A percentile compares a stretch with the other conserved stretches of the same genome.
phyloP scores from a whole-genome alignment of 371 early-diverging fungal genomes.

The Saksenaea oblongispora region DNA sequence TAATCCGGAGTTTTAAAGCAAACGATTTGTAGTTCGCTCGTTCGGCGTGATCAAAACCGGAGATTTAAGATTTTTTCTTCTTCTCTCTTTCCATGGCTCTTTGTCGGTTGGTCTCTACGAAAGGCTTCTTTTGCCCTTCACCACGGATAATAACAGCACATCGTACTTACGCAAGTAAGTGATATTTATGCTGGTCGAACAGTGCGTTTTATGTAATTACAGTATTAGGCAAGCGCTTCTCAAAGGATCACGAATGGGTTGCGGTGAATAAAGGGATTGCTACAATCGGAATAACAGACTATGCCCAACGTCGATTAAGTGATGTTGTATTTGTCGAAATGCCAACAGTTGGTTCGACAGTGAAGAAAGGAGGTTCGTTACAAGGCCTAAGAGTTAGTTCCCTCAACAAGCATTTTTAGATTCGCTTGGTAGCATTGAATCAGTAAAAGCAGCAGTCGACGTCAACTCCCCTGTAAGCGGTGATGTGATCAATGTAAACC shows the following conservation, averaged over 20 bases:
- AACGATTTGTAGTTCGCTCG: not conserved
- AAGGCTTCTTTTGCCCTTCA: not conserved
- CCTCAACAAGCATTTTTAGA: conserved; percentile 28
- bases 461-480: conserved; percentile 82
- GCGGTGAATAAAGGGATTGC: conserved; percentile 58
- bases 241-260: conserved; percentile 88
- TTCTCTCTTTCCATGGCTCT: not conserved
- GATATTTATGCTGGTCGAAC: not conserved
- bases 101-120: not conserved
- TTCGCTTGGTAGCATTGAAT: conserved; percentile 77
- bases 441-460: conserved; percentile 87
- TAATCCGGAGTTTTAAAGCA: not conserved
- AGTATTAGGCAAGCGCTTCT: conserved; percentile 49
- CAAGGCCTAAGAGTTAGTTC: not conserved
- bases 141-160: not conserved
- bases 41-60: not conserved
- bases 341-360: conserved; percentile 51
- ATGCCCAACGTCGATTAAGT: conserved; percentile 81
- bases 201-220: not conserved
- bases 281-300: conserved; percentile 84
- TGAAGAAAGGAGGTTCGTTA: conserved; percentile 55
- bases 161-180: not conserved
- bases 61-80: not conserved
- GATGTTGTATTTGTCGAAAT: conserved; percentile 87
- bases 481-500: conserved; percentile 72